A percentile compares a stretch with the other conserved stretches of the same genome.
Evolutionary conservation across 805 yeast species (phyloP).

Genomic region (Ascoidea asiatica): DNA sequence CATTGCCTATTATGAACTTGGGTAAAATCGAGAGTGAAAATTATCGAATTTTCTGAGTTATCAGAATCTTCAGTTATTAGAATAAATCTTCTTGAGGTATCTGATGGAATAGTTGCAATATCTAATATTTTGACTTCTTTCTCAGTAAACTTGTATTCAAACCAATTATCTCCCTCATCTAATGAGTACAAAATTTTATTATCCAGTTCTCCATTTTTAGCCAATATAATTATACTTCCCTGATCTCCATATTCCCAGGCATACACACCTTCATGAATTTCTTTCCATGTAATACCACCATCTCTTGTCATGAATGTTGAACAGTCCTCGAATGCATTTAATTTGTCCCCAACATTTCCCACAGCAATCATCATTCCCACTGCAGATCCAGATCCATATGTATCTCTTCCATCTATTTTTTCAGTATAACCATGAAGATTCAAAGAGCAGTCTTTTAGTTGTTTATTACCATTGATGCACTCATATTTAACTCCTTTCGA

Average conservation of each 20-base stretch:
- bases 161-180: slow-evolving; percentile 76
- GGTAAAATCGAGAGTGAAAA: slow-evolving; percentile 46
- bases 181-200: slow-evolving; percentile 49
- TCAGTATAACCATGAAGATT: slow-evolving; percentile 89
- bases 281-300: slow-evolving; percentile 85
- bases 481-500: slow-evolving; percentile 40
- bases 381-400: slow-evolving; percentile 81
- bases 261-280: slow-evolving; percentile 55
- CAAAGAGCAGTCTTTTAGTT: slow-evolving; percentile 55
- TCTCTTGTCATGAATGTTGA: slow-evolving; percentile 75
- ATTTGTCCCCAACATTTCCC: slow-evolving; percentile 74
- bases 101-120: slow-evolving; percentile 82
- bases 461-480: slow-evolving; percentile 32
- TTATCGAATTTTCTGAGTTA: slow-evolving; percentile 30
- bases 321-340: slow-evolving; percentile 36
- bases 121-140: slow-evolving; percentile 47
- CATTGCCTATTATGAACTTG: slow-evolving; percentile 41
- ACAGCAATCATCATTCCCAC: slow-evolving; percentile 79
- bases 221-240: slow-evolving; percentile 74
- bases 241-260: slow-evolving; percentile 97
- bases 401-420: slow-evolving; percentile 69
- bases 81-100: slow-evolving; percentile 64
- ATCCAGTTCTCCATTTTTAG: slow-evolving; percentile 43
- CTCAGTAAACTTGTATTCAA: slow-evolving; percentile 45
- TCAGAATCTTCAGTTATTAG: slow-evolving; percentile 43